phyloP scores from a whole-genome alignment of 2,329 filamentous ascomycete species.

The Alternaria solani region DNA sequence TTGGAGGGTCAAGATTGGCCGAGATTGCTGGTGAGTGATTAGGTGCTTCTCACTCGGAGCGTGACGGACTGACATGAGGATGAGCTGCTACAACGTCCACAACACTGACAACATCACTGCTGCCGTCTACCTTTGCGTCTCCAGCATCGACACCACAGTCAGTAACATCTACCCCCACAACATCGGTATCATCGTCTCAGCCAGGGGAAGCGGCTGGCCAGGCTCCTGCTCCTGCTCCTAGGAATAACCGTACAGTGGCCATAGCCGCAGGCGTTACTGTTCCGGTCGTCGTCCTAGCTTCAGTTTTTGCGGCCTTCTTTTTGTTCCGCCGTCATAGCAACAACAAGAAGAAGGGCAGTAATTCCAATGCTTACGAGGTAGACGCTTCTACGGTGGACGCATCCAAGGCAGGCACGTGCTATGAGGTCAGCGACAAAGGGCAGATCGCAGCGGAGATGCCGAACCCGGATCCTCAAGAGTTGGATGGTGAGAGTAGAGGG shows the following conservation, averaged over 20 bases:
- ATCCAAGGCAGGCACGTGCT: background rate
- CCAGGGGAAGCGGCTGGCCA: background rate
- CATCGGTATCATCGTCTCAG: background rate
- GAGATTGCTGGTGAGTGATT: background rate
- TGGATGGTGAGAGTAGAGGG: background rate
- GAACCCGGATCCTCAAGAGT: background rate
- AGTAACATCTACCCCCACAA: background rate
- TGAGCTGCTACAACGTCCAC: background rate
- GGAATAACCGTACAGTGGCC: background rate
- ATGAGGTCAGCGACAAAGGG: background rate
- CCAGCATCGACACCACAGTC: background rate
- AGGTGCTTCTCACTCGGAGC: background rate
- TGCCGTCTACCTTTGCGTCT: background rate
- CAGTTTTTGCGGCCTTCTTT: background rate
- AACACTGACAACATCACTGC: background rate
- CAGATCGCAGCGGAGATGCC: background rate
- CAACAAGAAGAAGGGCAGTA: background rate
- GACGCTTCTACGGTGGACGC: background rate
- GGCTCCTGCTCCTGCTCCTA: background rate
- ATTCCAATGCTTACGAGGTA: background rate
- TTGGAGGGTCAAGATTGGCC: background rate
- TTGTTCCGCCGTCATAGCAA: background rate
- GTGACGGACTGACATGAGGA: background rate
- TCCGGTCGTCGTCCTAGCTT: background rate
- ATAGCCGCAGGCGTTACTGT: background rate